Evolutionary conservation across 2,329 filamentous ascomycete genomes (phyloP).

Genomic region (Aspergillus fumigatiaffinis): DNA sequence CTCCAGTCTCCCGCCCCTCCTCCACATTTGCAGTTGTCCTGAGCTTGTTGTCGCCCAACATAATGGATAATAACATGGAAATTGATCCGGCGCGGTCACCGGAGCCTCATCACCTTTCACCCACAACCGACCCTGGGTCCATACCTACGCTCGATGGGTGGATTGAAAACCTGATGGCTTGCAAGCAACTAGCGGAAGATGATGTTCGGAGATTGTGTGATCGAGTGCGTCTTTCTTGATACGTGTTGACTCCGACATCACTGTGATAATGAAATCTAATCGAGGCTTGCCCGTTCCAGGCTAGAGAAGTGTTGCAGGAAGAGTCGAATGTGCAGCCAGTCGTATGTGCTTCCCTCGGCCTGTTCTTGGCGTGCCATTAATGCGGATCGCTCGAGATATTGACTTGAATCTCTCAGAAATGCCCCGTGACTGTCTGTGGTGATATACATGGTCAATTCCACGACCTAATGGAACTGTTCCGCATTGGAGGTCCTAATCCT

Average conservation of each 20-base stretch:
- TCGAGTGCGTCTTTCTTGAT: conserved; percentile 62
- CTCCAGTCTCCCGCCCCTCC: conserved; percentile 18
- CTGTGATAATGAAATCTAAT: conserved; percentile 4
- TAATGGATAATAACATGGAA: conserved; percentile 98
- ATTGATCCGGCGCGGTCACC: conserved; percentile 83
- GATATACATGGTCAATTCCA: conserved; percentile 99
- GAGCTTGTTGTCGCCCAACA: conserved; percentile 11
- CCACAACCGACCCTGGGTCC: conserved; percentile 76
- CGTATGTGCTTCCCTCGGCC: conserved; percentile 53
- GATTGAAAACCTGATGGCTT: conserved; percentile 97
- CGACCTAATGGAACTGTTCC: conserved; percentile 98
- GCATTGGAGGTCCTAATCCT: conserved; percentile 95
- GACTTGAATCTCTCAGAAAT: conserved; percentile 64
- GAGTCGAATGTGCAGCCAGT: conserved; percentile 99
- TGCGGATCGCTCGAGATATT: conserved; percentile 11
- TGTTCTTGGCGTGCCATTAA: conserved; percentile 3
- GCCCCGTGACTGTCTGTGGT: conserved; percentile 95
- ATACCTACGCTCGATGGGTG: conserved; percentile 93
- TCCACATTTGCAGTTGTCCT: conserved; percentile 20
- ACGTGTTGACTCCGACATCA: neutral
- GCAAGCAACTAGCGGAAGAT: conserved; percentile 93
- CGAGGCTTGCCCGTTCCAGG: conserved; percentile 50
- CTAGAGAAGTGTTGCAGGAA: conserved; percentile 91
- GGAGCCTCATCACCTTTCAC: conserved; percentile 69
- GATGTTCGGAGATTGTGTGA: conserved; percentile 97